phyloP scores from a whole-genome alignment of 257 asterid genomes.

The Fraxinus pennsylvanica region DNA sequence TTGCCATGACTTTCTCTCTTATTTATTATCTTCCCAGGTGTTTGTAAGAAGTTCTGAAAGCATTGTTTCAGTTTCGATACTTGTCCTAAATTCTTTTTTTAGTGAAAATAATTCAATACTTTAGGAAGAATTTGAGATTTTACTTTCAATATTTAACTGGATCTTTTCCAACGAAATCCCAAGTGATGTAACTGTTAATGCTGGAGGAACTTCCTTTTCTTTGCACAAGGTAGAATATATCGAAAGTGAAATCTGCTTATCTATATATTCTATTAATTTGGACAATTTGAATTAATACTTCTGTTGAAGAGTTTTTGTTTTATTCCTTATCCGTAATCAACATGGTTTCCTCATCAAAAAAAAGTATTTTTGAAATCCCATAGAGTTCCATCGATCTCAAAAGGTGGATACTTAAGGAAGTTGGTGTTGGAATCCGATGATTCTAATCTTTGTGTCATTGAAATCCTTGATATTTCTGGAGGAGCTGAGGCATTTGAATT shows the following conservation, averaged over 20 bases:
- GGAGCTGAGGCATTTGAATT: constrained; percentile 83
- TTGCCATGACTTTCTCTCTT: constrained; percentile 48
- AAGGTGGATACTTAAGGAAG: constrained; percentile 73
- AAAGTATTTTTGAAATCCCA: not conserved
- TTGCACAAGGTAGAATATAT: constrained; percentile 66
- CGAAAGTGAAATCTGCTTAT: not conserved
- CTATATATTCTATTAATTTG: not conserved
- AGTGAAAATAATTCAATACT: not conserved
- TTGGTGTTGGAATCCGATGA: constrained; percentile 51
- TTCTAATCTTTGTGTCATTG: constrained; percentile 41
- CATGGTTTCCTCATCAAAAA: not conserved
- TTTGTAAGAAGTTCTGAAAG: not conserved
- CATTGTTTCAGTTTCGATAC: not conserved
- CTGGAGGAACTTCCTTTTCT: constrained; percentile 68
- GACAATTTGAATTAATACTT: not conserved
- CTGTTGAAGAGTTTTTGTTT: not conserved
- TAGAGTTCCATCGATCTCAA: constrained; percentile 88
- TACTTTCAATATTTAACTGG: constrained; percentile 41
- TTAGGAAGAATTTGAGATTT: constrained; percentile 1
- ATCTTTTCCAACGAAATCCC: constrained; percentile 81
- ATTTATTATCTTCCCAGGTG: not conserved
- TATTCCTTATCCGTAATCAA: not conserved
- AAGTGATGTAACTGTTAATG: constrained; percentile 69
- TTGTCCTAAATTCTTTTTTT: not conserved
- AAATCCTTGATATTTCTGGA: constrained; percentile 76